Evolutionary conservation across 2,329 filamentous ascomycete species (phyloP), one percentile per base, ranked within the genome.

Genomic region (Aspergillus fructus): DNA sequence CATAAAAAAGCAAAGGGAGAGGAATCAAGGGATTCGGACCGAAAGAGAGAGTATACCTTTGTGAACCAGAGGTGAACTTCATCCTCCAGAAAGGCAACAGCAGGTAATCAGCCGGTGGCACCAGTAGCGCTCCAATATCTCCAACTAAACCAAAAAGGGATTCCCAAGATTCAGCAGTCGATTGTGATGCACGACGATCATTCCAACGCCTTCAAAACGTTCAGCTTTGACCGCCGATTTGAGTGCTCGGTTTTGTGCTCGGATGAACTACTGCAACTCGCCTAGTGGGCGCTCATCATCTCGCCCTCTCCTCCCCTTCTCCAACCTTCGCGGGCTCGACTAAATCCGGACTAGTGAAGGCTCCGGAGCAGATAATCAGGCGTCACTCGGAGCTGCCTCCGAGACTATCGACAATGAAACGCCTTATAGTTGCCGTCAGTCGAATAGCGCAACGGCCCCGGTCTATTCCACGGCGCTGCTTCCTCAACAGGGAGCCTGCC

Each of bases 251-350:
- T 59, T 63, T 62, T 58, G 60, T 58, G 54, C 54, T 45, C 62
- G 62, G 63, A 47, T 59, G 62, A 64, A 61, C 63, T 65, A 65
- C 63, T 62, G 58, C 60, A 64, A 62, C 55, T 56, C 53, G 63
- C 55, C 56, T 65, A 63, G 63, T 46, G 55, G 43, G 55, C 59
- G 56, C 51, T 57, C 48, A 43, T 49, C 54, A 50, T 42, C 45
- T 34, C 27, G 13, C n/a, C 48, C 19, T 37, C n/a, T 27, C 23
- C 37, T 49, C 47, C 37, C 19, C 34, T 42, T 27, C 9, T 47
- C 40, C 50, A 24, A 27, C n/a, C 19, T 21, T 19, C 40, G 24
- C 23, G 17, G 30, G 27, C 41, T 37, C 12, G 27, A 43, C 9
- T 37, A 30, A 33, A 46, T 9, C 9, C 11, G 30, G 15, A 17